phyloP scores from a whole-genome alignment of 495 filamentous ascomycete genomes.

The Pseudomonodictys pantanalensis region DNA sequence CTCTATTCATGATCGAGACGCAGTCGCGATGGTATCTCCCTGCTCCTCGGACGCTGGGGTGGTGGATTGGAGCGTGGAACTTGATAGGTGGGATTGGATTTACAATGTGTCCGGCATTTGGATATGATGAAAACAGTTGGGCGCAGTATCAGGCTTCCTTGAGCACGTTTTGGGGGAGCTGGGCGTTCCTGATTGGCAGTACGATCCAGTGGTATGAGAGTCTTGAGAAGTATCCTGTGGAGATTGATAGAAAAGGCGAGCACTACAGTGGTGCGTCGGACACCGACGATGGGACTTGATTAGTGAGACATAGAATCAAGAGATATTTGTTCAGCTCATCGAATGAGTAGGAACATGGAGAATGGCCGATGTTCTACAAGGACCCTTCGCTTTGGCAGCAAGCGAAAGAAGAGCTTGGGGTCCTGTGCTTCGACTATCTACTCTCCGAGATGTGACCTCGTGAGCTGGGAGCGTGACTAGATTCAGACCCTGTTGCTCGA shows the following conservation, averaged over 20 bases:
- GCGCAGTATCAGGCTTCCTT: conserved; percentile 56
- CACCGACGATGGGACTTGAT: not conserved
- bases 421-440: too few species aligned
- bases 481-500: too few species aligned
- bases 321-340: too few species aligned
- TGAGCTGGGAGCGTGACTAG: too few species aligned
- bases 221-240: conserved; percentile 59
- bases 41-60: conserved; percentile 57
- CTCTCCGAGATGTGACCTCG: too few species aligned
- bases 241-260: conserved; percentile 24
- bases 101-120: conserved; percentile 64
- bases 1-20: conserved; percentile 68
- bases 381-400: too few species aligned
- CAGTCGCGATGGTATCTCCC: conserved; percentile 65
- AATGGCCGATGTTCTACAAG: too few species aligned
- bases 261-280: not conserved
- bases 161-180: conserved; percentile 66
- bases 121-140: conserved; percentile 47
- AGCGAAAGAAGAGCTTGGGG: too few species aligned
- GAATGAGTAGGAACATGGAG: too few species aligned
- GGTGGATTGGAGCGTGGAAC: conserved; percentile 60
- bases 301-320: not conserved
- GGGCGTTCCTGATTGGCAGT: conserved; percentile 67
- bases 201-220: conserved; percentile 65
- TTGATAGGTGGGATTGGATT: conserved; percentile 64